Percentiles rank a stretch among this genome's conserved stretches.
These are phyloP conservation scores for Meyerozyma elateridarum DNA, from an alignment of 1,139 yeast genomes.

Conservation along the genomic window DNA sequence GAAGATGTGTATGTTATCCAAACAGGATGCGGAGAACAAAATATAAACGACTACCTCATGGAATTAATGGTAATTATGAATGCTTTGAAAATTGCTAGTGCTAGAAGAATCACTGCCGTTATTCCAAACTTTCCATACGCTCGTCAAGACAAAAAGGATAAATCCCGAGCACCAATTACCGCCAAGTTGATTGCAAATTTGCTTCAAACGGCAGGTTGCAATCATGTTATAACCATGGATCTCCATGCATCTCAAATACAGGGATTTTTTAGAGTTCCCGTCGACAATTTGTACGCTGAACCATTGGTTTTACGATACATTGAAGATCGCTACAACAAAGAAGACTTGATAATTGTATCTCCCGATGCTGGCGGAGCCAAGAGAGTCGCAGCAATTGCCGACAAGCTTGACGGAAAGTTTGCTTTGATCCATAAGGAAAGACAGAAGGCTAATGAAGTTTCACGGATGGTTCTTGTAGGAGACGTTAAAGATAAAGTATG, in stretches of 20 bases:
- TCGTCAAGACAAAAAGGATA: constrained; percentile 79
- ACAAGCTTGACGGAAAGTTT: constrained; percentile 68
- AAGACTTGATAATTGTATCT: constrained; percentile 61
- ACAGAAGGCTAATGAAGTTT: constrained; percentile 73
- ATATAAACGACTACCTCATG: constrained; percentile 63
- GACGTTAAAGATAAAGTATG: constrained; percentile 70
- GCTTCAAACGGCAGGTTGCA: constrained; percentile 74
- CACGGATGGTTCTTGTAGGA: constrained; percentile 73
- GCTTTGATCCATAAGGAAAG: constrained; percentile 81
- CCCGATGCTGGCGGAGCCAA: constrained; percentile 90
- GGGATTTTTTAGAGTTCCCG: constrained; percentile 78
- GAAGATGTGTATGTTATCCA: constrained; percentile 74
- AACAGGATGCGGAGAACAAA: constrained; percentile 58
- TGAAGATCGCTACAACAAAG: constrained; percentile 43
- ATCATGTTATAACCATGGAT: constrained; percentile 80
- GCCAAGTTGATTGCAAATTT: constrained; percentile 75
- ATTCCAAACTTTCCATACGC: constrained; percentile 81
- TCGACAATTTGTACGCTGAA: constrained; percentile 77
- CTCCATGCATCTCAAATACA: constrained; percentile 82
- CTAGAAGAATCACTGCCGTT: constrained; percentile 73
- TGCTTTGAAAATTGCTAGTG: constrained; percentile 77
- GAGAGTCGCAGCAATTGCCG: constrained; percentile 77
- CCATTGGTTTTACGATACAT: constrained; percentile 71
- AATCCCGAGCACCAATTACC: constrained; percentile 76
- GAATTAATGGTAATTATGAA: constrained; percentile 68